Percentiles rank a stretch among this genome's conserved stretches.
Conservation (phyloP, 257 asterid species). For the Lycium ferocissimum region DNA sequence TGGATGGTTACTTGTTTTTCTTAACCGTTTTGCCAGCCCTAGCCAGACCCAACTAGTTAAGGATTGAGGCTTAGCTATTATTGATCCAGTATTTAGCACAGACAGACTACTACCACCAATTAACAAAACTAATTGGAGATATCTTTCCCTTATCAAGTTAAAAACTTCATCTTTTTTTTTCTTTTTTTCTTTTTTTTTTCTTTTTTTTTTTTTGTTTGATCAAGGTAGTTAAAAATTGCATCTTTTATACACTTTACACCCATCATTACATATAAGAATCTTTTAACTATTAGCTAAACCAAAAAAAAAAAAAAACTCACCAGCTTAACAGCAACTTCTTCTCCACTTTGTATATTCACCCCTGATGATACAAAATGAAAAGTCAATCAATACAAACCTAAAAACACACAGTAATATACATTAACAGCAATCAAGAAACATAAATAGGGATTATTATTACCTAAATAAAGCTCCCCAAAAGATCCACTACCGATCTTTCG, state of each 20-base stretch:
- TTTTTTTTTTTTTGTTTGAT: too few relatives aligned
- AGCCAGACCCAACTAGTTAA: background rate
- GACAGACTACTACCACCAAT: background rate
- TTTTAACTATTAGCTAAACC: background rate
- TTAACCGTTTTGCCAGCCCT: too few relatives aligned
- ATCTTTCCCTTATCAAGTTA: background rate
- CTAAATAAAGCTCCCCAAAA: slow-evolving; percentile 87
- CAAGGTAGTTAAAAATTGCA: background rate
- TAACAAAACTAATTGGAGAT: background rate
- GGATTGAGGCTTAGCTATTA: background rate
- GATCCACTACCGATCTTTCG: slow-evolving; percentile 94
- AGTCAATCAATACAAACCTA: slow-evolving; percentile 1
- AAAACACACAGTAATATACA: background rate
- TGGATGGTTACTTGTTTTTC: too few relatives aligned
- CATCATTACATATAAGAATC: background rate
- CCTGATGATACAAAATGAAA: slow-evolving; percentile 47
- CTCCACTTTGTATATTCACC: slow-evolving; percentile 71
- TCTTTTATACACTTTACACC: background rate
- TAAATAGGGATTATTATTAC: slow-evolving; percentile 42
- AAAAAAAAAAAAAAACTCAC: slow-evolving; percentile 46
- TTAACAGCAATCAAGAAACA: too few relatives aligned
- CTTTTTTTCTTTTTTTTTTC: too few relatives aligned
- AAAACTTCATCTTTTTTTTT: too few relatives aligned
- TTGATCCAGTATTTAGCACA: background rate
- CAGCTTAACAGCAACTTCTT: slow-evolving; percentile 91